Conservation (phyloP, 1,284 basidiomycete species). For the Leccinum variabile region DNA sequence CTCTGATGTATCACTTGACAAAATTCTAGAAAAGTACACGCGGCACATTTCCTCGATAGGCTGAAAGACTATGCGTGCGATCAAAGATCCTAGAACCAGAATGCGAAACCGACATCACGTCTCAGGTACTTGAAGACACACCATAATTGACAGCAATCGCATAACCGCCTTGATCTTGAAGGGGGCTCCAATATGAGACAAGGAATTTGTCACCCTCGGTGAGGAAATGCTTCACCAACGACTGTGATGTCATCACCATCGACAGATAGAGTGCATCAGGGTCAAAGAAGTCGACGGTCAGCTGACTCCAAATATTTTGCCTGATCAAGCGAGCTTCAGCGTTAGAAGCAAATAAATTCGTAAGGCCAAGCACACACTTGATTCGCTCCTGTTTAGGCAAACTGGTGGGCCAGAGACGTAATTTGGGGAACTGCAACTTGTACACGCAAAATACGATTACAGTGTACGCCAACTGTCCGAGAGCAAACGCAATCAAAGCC, state of each 20-base stretch:
- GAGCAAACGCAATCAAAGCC: slow-evolving; percentile 79
- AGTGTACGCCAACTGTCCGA: slow-evolving; percentile 79
- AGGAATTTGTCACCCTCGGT: slow-evolving; percentile 96
- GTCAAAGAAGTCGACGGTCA: slow-evolving; percentile 45
- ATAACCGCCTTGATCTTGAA: slow-evolving; percentile 88
- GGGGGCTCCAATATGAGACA: slow-evolving; percentile 77
- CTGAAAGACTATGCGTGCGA: slow-evolving; percentile 90
- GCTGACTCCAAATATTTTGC: slow-evolving; percentile 14
- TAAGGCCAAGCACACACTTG: slow-evolving; percentile 22
- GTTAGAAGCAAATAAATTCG: too few species aligned
- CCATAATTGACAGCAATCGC: slow-evolving; percentile 95
- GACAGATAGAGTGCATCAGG: slow-evolving; percentile 56
- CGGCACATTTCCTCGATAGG: slow-evolving; percentile 90
- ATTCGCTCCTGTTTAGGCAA: slow-evolving; percentile 16
- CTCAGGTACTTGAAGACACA: slow-evolving; percentile 36
- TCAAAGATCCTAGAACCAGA: slow-evolving; percentile 69
- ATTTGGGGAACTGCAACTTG: slow-evolving; percentile 29
- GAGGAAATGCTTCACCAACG: slow-evolving; percentile 89
- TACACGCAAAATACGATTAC: slow-evolving; percentile 42
- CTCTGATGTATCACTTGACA: slow-evolving; percentile 34
- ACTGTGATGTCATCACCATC: slow-evolving; percentile 81
- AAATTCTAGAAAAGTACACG: slow-evolving; percentile 79
- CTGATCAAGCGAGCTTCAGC: slow-evolving; percentile 5
- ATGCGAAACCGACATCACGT: slow-evolving; percentile 4
- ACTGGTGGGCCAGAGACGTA: slow-evolving; percentile 26